These are phyloP conservation scores for Dalbergia cultrata DNA, from an alignment of 306 rosid genomes.

Conservation along the genomic window DNA sequence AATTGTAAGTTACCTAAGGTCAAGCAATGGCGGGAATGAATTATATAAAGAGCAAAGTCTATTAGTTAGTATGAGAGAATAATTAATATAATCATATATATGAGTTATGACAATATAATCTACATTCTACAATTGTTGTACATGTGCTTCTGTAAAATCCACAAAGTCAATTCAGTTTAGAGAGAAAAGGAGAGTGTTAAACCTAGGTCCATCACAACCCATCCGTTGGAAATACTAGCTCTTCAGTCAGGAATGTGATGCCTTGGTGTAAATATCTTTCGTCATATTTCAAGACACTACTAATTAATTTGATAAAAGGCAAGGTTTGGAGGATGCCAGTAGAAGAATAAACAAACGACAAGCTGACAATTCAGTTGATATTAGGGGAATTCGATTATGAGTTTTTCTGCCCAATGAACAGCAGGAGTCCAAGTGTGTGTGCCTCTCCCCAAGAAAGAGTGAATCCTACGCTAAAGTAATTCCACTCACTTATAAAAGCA, in stretches of 20 bases:
- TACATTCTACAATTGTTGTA: constrained; percentile 10
- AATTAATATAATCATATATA: constrained; percentile 26
- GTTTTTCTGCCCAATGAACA: not conserved
- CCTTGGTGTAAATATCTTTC: not conserved
- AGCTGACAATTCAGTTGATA: not conserved
- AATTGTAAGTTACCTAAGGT: constrained; percentile 41
- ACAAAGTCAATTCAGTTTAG: constrained; percentile 37
- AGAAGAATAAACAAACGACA: not conserved
- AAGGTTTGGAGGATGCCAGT: not conserved
- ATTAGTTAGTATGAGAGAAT: constrained; percentile 30
- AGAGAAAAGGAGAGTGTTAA: not conserved
- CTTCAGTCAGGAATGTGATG: not conserved
- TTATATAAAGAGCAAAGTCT: constrained; percentile 48
- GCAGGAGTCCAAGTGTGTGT: not conserved
- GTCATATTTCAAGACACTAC: no score
- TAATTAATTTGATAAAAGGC: not conserved
- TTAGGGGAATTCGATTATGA: constrained; percentile 1
- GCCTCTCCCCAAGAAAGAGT: not conserved
- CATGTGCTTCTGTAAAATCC: constrained; percentile 11
- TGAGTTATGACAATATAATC: no score
- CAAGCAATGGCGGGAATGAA: constrained; percentile 34
- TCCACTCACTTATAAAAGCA: constrained; percentile 26
- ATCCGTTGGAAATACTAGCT: constrained; percentile 20
- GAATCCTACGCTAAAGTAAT: constrained; percentile 17
- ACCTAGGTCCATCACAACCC: constrained; percentile 35